These are phyloP conservation scores for Barnettozyma sucrosica DNA, from an alignment of 805 yeast genomes.

Conservation along the genomic window DNA sequence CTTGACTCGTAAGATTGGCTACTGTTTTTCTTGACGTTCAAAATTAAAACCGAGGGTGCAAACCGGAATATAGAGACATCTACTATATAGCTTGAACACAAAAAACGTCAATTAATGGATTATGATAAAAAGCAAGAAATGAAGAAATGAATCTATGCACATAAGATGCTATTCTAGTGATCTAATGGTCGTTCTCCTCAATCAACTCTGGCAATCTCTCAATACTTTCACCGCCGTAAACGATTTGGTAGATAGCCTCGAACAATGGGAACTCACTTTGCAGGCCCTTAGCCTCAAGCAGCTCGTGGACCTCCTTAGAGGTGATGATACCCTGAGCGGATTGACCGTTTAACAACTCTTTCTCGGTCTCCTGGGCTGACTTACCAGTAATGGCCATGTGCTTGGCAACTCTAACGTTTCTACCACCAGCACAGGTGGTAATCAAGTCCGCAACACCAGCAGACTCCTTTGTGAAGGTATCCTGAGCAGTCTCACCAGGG, in stretches of 20 bases:
- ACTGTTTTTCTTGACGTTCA: no score
- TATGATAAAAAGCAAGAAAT: neutral
- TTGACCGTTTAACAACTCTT: slow-evolving; percentile 85
- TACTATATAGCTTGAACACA: no score
- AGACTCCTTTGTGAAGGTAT: slow-evolving; percentile 86
- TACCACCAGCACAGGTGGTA: slow-evolving; percentile 96
- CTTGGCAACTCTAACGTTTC: slow-evolving; percentile 88
- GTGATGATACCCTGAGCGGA: slow-evolving; percentile 95
- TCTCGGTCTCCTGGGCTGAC: slow-evolving; percentile 76
- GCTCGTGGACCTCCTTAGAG: slow-evolving; percentile 84
- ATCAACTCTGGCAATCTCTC: slow-evolving; percentile 68
- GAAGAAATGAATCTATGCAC: neutral
- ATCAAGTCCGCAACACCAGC: slow-evolving; percentile 98
- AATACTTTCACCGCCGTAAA: slow-evolving; percentile 69
- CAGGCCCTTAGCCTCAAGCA: slow-evolving; percentile 23
- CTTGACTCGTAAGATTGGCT: neutral
- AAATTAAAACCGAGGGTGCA: no score
- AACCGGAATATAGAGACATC: no score
- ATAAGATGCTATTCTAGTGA: neutral
- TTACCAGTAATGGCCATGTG: slow-evolving; percentile 78
- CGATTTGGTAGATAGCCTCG: slow-evolving; percentile 69
- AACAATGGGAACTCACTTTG: slow-evolving; percentile 65
- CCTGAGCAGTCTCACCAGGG: slow-evolving; percentile 40
- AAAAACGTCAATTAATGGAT: neutral
- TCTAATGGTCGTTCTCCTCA: slow-evolving; percentile 29